A percentile compares a stretch with the other conserved stretches of the same genome.
phyloP scores from a whole-genome alignment of 495 filamentous ascomycete species.

The Penicillium atrosanguineum region DNA sequence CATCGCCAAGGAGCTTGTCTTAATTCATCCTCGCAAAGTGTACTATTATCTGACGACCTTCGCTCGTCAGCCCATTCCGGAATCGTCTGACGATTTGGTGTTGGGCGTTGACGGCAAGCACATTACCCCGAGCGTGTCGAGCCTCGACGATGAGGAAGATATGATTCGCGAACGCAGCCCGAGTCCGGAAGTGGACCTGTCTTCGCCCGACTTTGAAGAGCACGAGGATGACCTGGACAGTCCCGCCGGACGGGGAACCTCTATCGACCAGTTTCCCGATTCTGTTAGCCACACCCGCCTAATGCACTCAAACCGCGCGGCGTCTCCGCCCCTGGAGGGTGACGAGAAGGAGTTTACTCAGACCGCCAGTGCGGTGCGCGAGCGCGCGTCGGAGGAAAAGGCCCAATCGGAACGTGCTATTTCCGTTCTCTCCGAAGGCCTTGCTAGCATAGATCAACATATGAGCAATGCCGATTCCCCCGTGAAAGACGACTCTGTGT shows the following conservation, averaged over 20 bases:
- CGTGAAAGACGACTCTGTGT: conserved; percentile 35
- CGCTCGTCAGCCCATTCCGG: conserved; percentile 78
- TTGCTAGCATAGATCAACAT: conserved; percentile 32
- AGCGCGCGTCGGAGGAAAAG: conserved; percentile 61
- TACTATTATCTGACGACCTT: conserved; percentile 92
- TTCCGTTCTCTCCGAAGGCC: conserved; percentile 37
- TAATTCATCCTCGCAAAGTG: conserved; percentile 88
- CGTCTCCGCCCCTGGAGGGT: conserved; percentile 85
- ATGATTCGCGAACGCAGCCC: conserved; percentile 72
- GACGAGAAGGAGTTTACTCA: conserved; percentile 97
- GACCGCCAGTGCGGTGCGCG: conserved; percentile 83
- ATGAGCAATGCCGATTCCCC: conserved; percentile 32
- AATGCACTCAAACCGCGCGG: conserved; percentile 65
- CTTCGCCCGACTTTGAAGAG: conserved; percentile 81
- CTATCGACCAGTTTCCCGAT: conserved; percentile 36
- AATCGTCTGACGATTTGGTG: conserved; percentile 57
- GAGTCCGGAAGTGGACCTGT: conserved; percentile 91
- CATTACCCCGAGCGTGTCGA: conserved; percentile 85
- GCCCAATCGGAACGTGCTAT: conserved; percentile 32
- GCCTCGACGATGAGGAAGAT: conserved; percentile 66
- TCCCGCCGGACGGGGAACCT: conserved; percentile 47
- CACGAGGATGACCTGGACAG: conserved; percentile 49
- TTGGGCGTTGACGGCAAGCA: conserved; percentile 45
- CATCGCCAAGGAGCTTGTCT: conserved; percentile 85
- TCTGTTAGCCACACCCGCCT: conserved; percentile 37